Percentiles rank a stretch among this genome's conserved stretches.
Evolutionary conservation across 768 basidiomycete species (phyloP).

Genomic region (Phylloporus arenicola): DNA sequence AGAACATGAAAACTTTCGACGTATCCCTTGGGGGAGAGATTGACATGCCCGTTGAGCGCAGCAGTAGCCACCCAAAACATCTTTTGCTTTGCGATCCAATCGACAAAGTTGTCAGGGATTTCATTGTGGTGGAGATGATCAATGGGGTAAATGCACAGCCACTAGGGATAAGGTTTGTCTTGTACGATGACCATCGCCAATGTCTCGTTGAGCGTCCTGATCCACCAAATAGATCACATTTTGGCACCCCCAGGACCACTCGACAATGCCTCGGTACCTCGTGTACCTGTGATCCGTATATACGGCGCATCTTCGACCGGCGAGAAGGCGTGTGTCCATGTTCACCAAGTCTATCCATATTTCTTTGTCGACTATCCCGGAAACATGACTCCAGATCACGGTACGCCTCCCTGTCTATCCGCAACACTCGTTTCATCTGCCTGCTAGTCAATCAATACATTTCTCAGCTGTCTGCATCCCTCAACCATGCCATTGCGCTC

Average conservation of each 20-base stretch:
- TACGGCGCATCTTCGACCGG: conserved; percentile 74
- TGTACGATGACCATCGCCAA: not conserved
- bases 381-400: conserved; percentile 53
- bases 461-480: conserved; percentile 58
- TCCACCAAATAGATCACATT: conserved; percentile 61
- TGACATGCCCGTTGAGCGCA: conserved; percentile 61
- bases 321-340: too few species aligned
- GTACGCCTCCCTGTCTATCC: not conserved
- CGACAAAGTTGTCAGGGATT: conserved; percentile 46
- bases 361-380: conserved; percentile 82
- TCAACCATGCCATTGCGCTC: conserved; percentile 53
- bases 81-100: conserved; percentile 59
- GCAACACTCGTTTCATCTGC: not conserved
- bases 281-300: conserved; percentile 71
- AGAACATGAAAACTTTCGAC: conserved; percentile 57
- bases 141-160: too few species aligned
- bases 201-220: conserved; percentile 36
- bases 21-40: conserved; percentile 63
- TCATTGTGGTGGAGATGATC: too few species aligned
- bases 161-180: not conserved
- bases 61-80: conserved; percentile 71
- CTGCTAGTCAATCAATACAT: conserved; percentile 70
- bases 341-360: conserved; percentile 95
- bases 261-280: conserved; percentile 56
- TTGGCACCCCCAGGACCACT: conserved; percentile 54